These are phyloP conservation scores for Hericium alpestre DNA, from an alignment of 768 basidiomycete species.

Conservation along the genomic window DNA sequence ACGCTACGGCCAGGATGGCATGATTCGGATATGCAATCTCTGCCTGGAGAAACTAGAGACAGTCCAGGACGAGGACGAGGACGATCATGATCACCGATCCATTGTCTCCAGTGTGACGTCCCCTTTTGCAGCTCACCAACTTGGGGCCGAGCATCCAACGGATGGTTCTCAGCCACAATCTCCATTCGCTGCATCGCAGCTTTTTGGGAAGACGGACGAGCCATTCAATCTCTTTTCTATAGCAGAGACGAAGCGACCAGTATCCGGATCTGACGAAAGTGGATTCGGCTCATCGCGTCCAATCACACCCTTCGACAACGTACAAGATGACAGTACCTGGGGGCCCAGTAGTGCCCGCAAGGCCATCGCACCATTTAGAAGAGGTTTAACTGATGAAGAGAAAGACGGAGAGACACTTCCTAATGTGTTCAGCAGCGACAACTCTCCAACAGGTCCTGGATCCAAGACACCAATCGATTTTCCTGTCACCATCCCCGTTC, in stretches of 20 bases:
- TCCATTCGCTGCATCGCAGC: constrained; percentile 78
- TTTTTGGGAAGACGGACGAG: constrained; percentile 71
- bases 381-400: constrained; percentile 68
- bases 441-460: constrained; percentile 33
- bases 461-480: constrained; percentile 48
- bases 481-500: constrained; percentile 42
- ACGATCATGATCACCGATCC: constrained; percentile 81
- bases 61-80: constrained; percentile 72
- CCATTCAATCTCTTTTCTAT: constrained; percentile 77
- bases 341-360: constrained; percentile 30
- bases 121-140: constrained; percentile 71
- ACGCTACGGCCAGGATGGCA: constrained; percentile 90
- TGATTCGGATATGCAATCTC: constrained; percentile 90
- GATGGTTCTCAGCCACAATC: constrained; percentile 57
- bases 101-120: constrained; percentile 60
- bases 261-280: constrained; percentile 45
- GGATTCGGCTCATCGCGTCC: constrained; percentile 37
- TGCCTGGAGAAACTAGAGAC: constrained; percentile 88
- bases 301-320: constrained; percentile 36
- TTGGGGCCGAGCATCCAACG: constrained; percentile 36
- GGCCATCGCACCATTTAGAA: constrained; percentile 65
- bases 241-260: constrained; percentile 55
- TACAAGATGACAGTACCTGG: constrained; percentile 30
- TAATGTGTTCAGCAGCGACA: constrained; percentile 31
- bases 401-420: constrained; percentile 41